A percentile compares a stretch with the other conserved stretches of the same genome.
Conservation (phyloP, 2,329 filamentous ascomycete genomes). For the Arthrobotrys sinensis region DNA sequence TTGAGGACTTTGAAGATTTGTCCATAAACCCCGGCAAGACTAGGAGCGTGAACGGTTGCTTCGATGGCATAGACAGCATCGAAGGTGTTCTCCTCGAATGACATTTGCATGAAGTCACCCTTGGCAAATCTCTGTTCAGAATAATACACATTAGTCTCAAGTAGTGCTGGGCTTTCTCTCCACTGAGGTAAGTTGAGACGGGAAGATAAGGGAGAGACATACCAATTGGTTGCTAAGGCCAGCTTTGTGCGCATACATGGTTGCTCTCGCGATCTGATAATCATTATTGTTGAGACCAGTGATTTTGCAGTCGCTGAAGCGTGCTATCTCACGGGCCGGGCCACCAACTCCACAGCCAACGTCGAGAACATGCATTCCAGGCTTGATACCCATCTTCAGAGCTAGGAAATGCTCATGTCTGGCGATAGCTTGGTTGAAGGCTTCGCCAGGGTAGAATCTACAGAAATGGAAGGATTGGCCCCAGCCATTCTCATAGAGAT, state of each 20-base stretch:
- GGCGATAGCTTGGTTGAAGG: constrained; percentile 91
- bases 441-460: constrained; percentile 88
- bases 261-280: constrained; percentile 98
- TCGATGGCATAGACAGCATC: constrained; percentile 98
- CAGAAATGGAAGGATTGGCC: constrained; percentile 97
- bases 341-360: constrained; percentile 98
- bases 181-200: background rate
- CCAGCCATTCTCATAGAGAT: constrained; percentile 97
- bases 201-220: constrained; percentile 5
- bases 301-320: constrained; percentile 91
- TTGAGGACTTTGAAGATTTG: constrained; percentile 96
- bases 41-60: constrained; percentile 94
- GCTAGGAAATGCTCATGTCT: constrained; percentile 98
- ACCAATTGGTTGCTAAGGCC: constrained; percentile 81
- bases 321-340: constrained; percentile 93
- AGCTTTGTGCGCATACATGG: constrained; percentile 84
- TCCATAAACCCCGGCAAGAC: constrained; percentile 90
- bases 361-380: constrained; percentile 90
- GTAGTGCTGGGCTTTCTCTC: background rate
- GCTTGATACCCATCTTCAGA: constrained; percentile 85
- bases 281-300: constrained; percentile 98
- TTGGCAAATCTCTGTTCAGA: constrained; percentile 78
- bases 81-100: constrained; percentile 90
- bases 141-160: constrained; percentile 8
- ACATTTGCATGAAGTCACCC: constrained; percentile 99